Conservation (phyloP, 176 grass and related monocot species). For the Puya raimondii region DNA sequence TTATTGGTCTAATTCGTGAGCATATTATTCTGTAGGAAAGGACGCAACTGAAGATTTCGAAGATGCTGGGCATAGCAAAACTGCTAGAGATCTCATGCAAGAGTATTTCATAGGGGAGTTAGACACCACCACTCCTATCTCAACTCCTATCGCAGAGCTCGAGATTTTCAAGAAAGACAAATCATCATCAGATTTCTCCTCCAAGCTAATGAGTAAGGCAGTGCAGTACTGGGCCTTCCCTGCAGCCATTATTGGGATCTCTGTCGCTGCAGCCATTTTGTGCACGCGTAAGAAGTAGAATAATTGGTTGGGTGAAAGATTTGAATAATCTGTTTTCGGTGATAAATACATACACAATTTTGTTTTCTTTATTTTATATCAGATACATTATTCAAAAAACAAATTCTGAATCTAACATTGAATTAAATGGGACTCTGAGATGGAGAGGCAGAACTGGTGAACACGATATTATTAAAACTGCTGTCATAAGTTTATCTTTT, state of each 20-base stretch:
- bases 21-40: constrained; percentile 52
- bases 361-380: not conserved
- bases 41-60: constrained; percentile 85
- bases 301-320: constrained; percentile 7
- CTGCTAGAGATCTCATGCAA: constrained; percentile 59
- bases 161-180: constrained; percentile 52
- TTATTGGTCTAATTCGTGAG: not conserved
- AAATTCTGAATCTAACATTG: too few species aligned
- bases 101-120: constrained; percentile 74
- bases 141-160: constrained; percentile 53
- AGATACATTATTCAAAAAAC: not conserved
- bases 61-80: constrained; percentile 67
- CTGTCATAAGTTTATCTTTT: too few species aligned
- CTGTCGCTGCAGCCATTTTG: constrained; percentile 38
- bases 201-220: constrained; percentile 22
- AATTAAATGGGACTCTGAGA: too few species aligned
- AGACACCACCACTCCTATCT: constrained; percentile 37
- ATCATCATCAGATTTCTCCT: constrained; percentile 23
- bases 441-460: too few species aligned
- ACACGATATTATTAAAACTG: too few species aligned
- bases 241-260: constrained; percentile 39
- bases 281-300: constrained; percentile 45
- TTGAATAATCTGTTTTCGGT: not conserved
- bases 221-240: constrained; percentile 42
- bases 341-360: not conserved